Base-by-base conservation (phyloP, 768 basidiomycete genomes). In the Suillus hirtellus region DNA sequence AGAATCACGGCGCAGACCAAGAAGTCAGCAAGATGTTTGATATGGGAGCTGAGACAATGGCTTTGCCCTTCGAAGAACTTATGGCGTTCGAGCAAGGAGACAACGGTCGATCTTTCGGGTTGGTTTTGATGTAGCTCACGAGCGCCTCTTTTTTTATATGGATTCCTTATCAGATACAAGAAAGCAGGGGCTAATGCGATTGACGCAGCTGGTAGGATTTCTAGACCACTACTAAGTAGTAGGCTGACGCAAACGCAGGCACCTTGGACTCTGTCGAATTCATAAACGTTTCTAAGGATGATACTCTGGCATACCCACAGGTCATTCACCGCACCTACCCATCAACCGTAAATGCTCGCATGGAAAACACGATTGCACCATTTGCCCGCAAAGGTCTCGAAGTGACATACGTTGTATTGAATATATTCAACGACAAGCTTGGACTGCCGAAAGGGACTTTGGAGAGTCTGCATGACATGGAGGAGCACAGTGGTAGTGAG, bases 211-310 rank as follows among this genome's bases (percentile, higher is more conserved):
- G 89, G 89, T 56, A 5, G 4, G n/a, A 24, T 15, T 56, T 55
- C 12, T 21, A 9, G 14, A 10, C 3, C 1, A 40, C 15, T 37
- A 1, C 15, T 55, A 1, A 43, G 21, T 6, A 24, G 37, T 24
- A 24, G 37, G 40, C 37, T 40, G 2, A 56, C 21, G 2, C 37
- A 21, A 9, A 24, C 5, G 9, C 38, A 56, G 55, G 37, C 55
- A 24, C 8, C 4, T 40, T 56, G 17, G 88, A 90, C 68, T 79
- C 80, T 1, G 79, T 80, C 4, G 87, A 90, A 68, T 89, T 88
- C 71, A 77, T 90, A 64, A 89, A 89, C 68, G 72, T 90, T 38
- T 78, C 88, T 0, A 88, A 89, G 69, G 89, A 92, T 68, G 89
- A 92, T 66, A 86, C 80, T 0, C 70, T 90, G 0, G 81, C 85